Conservation (phyloP, 768 basidiomycete species). For the Amylocystis lapponica region DNA sequence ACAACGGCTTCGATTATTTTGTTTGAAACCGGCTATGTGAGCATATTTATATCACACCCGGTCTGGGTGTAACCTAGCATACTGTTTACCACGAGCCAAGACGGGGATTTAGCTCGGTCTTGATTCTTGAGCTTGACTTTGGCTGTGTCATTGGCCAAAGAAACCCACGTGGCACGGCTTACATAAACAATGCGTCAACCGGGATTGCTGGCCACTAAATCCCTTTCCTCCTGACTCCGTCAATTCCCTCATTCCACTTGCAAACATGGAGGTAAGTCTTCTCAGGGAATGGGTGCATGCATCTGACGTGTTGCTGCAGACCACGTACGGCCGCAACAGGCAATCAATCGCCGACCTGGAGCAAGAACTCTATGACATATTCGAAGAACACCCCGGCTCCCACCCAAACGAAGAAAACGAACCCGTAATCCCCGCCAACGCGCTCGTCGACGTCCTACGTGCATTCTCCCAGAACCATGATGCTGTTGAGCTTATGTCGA, state of each 20-base stretch:
- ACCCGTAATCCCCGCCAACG: slow-evolving; percentile 62
- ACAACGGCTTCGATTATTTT: too few relatives aligned
- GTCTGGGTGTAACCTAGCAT: too few relatives aligned
- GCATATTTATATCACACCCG: too few relatives aligned
- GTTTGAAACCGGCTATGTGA: too few relatives aligned
- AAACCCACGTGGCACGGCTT: too few relatives aligned
- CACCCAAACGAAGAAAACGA: slow-evolving; percentile 53
- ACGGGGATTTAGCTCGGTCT: too few relatives aligned
- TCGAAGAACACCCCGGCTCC: slow-evolving; percentile 57
- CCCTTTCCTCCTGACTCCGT: not conserved
- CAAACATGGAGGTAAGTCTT: not conserved
- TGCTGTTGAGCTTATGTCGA: slow-evolving; percentile 57
- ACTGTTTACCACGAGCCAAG: too few relatives aligned
- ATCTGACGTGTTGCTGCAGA: not conserved
- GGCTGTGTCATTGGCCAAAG: too few relatives aligned
- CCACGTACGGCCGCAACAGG: slow-evolving; percentile 50
- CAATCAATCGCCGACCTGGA: slow-evolving; percentile 71
- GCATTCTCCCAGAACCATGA: slow-evolving; percentile 55
- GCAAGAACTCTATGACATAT: slow-evolving; percentile 60
- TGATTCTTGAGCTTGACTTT: too few relatives aligned
- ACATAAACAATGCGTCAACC: not conserved
- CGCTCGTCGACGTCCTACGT: slow-evolving; percentile 65
- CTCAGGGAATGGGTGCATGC: too few relatives aligned
- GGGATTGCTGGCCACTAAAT: too few relatives aligned
- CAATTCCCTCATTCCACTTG: not conserved